Evolutionary conservation across 371 early-diverging fungal species (phyloP).

Genomic region (Chytridium lagenaria): DNA sequence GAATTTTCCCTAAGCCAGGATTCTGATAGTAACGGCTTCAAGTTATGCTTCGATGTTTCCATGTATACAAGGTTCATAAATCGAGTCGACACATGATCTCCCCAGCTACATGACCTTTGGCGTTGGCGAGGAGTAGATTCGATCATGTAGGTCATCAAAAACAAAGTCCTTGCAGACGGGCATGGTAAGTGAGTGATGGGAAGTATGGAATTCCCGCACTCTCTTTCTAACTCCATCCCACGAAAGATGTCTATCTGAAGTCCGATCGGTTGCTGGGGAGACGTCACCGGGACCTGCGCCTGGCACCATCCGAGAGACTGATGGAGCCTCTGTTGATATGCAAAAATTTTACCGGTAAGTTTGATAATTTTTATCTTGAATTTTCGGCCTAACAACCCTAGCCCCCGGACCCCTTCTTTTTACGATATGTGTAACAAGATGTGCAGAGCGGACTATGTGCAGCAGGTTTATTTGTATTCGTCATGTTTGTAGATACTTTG

Average conservation of each 20-base stretch:
- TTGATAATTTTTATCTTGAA: too few relatives aligned
- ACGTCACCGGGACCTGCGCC: too few relatives aligned
- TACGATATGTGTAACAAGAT: too few relatives aligned
- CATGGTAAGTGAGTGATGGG: conserved; percentile 51
- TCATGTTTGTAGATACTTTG: too few relatives aligned
- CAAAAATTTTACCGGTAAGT: too few relatives aligned
- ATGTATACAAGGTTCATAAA: background rate
- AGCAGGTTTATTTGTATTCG: too few relatives aligned
- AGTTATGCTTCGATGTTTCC: conserved; percentile 20
- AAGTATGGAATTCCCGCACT: conserved; percentile 62
- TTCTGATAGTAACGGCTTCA: background rate
- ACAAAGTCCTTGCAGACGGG: conserved; percentile 61
- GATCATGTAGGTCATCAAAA: conserved; percentile 56
- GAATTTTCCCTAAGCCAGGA: background rate
- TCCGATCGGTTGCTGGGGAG: background rate
- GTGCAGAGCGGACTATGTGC: too few relatives aligned
- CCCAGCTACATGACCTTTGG: conserved; percentile 40
- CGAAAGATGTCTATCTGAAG: conserved; percentile 16
- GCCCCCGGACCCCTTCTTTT: too few relatives aligned
- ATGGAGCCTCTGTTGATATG: too few relatives aligned
- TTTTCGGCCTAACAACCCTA: too few relatives aligned
- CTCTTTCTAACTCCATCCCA: conserved; percentile 69
- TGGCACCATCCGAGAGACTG: too few relatives aligned
- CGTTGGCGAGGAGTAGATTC: conserved; percentile 68
- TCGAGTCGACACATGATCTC: conserved; percentile 11